Base-by-base conservation (phyloP, 176 grass and related monocot species). In the Aechmea fasciata region DNA sequence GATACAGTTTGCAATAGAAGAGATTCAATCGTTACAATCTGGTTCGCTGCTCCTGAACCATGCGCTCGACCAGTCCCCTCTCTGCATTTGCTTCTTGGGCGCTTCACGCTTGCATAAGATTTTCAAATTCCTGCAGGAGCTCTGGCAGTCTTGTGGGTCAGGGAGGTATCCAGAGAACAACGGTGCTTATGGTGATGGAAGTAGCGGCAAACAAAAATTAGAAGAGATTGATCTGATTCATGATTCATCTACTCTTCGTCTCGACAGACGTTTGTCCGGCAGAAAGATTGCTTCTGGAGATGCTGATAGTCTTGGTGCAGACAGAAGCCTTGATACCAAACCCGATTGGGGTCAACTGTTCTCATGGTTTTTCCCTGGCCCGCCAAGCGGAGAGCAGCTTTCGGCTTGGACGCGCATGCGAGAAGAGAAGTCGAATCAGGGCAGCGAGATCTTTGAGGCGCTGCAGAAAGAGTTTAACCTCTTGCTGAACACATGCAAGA, bases 71-170 rank as follows among this genome's bases (percentile, higher is more conserved):
- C 78, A 85, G 15, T 90, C 90, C 0, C 94, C 87, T 18, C 75
- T 86, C 66, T 83, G 89, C 87, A 89, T 99, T 73, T 83, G 87
- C 72, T 85, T 93, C 62, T 79, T 99, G 72, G 89, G 88, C 26
- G 77, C 75, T 77, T 65, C 69, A 47, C 84, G 88, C 62, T 70
- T 99, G 74, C 71, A 9, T 55, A 85, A 85, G 73, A 68, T 99
- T 24, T 57, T 80, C 33, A 93, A 88, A 49, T 93, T 88, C 71
- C 81, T 99, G 72, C 84, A 90, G 75, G 94, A 99, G 48, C 79
- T 99, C 41, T 78, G 15, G 47, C 87, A 93, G 63, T 81, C 80
- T 13, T 78, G 82, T 77, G 89, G 87, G 50, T 88, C 87, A 69
- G 74, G 59, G 52, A 90, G 82, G 68, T 75, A 19, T 15, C 11